A percentile compares a stretch with the other conserved stretches of the same genome.
Evolutionary conservation across 768 basidiomycete species (phyloP).

Genomic region (Xerocomellus intermedius): DNA sequence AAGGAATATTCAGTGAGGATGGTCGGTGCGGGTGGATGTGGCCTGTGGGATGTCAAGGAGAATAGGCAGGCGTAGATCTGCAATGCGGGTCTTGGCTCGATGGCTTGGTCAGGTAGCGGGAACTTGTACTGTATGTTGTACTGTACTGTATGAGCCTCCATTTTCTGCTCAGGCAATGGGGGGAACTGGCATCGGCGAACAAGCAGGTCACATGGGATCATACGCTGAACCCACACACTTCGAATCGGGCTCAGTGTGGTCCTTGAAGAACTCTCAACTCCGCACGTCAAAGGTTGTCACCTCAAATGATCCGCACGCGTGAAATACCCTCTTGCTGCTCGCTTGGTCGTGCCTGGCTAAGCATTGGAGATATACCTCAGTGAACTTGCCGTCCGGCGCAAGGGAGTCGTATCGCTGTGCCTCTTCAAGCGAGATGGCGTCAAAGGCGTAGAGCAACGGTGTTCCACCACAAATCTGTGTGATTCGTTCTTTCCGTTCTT

Average conservation of each 20-base stretch:
- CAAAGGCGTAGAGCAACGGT: conserved; percentile 15
- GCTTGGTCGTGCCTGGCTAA: background rate
- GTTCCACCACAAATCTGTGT: background rate
- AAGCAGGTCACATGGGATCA: too few relatives aligned
- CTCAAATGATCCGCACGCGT: conserved; percentile 3
- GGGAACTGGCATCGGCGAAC: too few relatives aligned
- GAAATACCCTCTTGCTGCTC: conserved; percentile 5
- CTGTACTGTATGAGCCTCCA: background rate
- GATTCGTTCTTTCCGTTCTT: background rate
- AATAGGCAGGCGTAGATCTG: conserved; percentile 6
- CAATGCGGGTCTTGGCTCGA: background rate
- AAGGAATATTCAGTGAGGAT: conserved; percentile 20
- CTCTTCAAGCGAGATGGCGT: conserved; percentile 29
- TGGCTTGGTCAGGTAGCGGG: background rate
- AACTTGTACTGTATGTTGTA: background rate
- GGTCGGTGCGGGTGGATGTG: background rate
- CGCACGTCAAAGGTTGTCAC: too few relatives aligned
- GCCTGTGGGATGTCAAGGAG: conserved; percentile 19
- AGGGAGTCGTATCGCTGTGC: conserved; percentile 35
- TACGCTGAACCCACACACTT: too few relatives aligned
- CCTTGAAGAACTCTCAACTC: too few relatives aligned
- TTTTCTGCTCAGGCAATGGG: background rate
- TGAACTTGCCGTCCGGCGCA: conserved; percentile 25
- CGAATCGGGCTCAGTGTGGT: too few relatives aligned
- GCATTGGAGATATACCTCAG: background rate